phyloP scores from a whole-genome alignment of 192 early-diverging fungal genomes.

The Spizellomyces punctatus region DNA sequence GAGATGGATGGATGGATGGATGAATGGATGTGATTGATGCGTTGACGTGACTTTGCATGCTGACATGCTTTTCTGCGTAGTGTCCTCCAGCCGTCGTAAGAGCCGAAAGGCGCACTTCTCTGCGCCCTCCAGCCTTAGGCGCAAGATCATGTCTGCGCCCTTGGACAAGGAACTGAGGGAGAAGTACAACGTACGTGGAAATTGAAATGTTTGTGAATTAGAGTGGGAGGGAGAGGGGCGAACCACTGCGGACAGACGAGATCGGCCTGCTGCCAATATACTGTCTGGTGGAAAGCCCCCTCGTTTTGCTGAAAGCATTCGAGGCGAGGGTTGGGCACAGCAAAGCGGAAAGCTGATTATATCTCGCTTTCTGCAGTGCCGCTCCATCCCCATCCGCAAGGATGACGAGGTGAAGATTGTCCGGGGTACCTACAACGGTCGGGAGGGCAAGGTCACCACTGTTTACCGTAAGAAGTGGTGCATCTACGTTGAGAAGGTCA shows the following conservation, averaged over 20 bases:
- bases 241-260: too few relatives aligned
- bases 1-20: slow-evolving; percentile 25
- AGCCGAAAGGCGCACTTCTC: slow-evolving; percentile 88
- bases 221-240: too few relatives aligned
- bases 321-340: slow-evolving; percentile 30
- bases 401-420: slow-evolving; percentile 97
- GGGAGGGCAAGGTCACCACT: slow-evolving; percentile 92
- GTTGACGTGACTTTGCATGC: background rate
- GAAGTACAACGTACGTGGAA: slow-evolving; percentile 81
- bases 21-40: slow-evolving; percentile 13
- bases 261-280: background rate
- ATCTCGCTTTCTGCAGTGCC: slow-evolving; percentile 54
- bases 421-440: slow-evolving; percentile 95
- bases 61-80: slow-evolving; percentile 16
- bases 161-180: slow-evolving; percentile 98
- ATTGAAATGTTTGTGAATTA: slow-evolving; percentile 2
- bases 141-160: slow-evolving; percentile 94
- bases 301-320: slow-evolving; percentile 1
- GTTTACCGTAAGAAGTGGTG: slow-evolving; percentile 99
- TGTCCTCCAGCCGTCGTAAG: slow-evolving; percentile 40
- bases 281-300: slow-evolving; percentile 31
- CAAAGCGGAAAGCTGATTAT: background rate
- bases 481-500: slow-evolving; percentile 97
- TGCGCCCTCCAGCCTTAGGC: slow-evolving; percentile 90
- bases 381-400: slow-evolving; percentile 94